phyloP scores from a whole-genome alignment of 192 early-diverging fungal species.

The Umbelopsis isabellina region DNA sequence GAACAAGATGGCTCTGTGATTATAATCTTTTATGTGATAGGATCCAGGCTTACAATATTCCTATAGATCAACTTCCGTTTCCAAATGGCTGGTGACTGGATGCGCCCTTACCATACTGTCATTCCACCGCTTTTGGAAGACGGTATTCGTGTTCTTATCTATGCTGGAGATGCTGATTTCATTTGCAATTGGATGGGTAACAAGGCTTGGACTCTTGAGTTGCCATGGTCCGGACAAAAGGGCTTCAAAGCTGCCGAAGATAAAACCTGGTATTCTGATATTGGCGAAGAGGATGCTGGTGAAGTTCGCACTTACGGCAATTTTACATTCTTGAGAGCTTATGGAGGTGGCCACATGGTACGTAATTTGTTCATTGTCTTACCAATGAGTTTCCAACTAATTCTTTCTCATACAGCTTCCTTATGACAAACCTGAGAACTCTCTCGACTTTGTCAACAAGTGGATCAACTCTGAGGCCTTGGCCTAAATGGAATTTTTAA shows the following conservation, averaged over 20 bases:
- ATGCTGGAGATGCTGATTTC: constrained; percentile 67
- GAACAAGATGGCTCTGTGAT: neutral
- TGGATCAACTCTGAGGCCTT: constrained; percentile 60
- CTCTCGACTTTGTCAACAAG: constrained; percentile 85
- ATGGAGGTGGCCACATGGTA: constrained; percentile 88
- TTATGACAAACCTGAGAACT: constrained; percentile 87
- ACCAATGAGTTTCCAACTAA: neutral
- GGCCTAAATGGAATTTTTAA: constrained; percentile 4
- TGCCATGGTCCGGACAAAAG: constrained; percentile 81
- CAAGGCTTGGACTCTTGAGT: constrained; percentile 88
- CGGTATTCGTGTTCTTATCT: constrained; percentile 86
- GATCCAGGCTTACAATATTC: constrained; percentile 45
- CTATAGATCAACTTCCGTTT: constrained; percentile 71
- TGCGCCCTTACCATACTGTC: constrained; percentile 75
- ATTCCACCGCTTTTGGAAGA: constrained; percentile 79
- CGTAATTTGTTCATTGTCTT: neutral
- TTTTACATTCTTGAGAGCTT: constrained; percentile 86
- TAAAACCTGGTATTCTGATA: constrained; percentile 70
- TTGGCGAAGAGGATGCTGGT: constrained; percentile 49
- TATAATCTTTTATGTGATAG: neutral
- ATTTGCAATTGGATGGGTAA: constrained; percentile 65
- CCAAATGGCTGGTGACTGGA: constrained; percentile 84
- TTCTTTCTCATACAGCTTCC: constrained; percentile 51
- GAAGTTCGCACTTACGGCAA: constrained; percentile 69
- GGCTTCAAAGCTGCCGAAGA: constrained; percentile 74